Conservation (phyloP, 169 alveolate species). For the Plasmodium vivax region DNA sequence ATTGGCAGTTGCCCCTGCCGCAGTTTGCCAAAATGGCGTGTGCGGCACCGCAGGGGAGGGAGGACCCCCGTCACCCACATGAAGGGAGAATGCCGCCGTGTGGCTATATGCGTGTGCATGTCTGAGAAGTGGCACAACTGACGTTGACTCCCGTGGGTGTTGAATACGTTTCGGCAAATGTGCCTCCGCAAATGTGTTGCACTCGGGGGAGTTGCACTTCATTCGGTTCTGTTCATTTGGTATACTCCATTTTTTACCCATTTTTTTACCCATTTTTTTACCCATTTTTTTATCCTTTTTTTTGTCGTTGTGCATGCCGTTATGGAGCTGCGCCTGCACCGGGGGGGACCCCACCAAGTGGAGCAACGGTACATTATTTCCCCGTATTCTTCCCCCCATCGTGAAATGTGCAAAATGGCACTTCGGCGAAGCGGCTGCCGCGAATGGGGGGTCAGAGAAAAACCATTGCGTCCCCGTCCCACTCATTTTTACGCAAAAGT, state of each 20-base stretch:
- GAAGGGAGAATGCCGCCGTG: background rate
- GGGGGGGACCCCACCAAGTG: background rate
- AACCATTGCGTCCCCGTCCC: background rate
- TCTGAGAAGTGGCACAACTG: background rate
- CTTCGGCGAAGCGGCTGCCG: background rate
- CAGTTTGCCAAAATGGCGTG: background rate
- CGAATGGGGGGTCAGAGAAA: background rate
- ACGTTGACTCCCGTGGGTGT: background rate
- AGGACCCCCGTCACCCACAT: background rate
- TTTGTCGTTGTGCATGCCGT: conserved; percentile 6
- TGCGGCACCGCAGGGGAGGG: background rate
- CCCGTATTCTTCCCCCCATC: background rate
- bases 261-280: background rate
- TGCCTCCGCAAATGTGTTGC: background rate
- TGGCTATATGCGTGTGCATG: background rate
- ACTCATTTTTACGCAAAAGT: background rate
- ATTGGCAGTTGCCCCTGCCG: background rate
- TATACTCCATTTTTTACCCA: background rate
- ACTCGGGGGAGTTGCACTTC: background rate
- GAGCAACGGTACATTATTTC: background rate
- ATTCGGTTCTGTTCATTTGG: background rate
- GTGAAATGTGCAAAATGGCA: background rate
- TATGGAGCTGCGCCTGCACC: background rate
- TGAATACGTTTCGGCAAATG: background rate
- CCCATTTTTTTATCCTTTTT: conserved; percentile 15